Base-by-base conservation (phyloP, 2,329 filamentous ascomycete species). In the Nannizzia gypsea region DNA sequence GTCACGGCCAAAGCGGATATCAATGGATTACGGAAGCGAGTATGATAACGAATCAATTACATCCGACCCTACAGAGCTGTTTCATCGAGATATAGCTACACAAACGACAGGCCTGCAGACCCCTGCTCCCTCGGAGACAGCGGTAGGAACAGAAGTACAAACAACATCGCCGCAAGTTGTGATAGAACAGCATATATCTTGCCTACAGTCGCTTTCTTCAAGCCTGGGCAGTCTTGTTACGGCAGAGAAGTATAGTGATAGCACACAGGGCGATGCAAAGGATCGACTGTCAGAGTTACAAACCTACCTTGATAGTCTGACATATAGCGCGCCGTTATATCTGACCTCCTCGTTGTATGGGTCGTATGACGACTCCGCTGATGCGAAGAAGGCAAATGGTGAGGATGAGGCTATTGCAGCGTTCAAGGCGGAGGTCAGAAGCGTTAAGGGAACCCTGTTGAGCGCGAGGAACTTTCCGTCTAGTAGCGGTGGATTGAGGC, bases 1-100 rank as follows among this genome's bases (percentile, higher is more conserved):
- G 22, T 66, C 59, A 38, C 60, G 36, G 31, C 59, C 64, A 20
- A 67, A 62, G 42, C 63, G 36, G 63, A 66, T 22, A 63, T 26
- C 66, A 42, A 42, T 17, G 66, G 64, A 71, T 1, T 69, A 70
- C 15, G 73, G 74, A 28, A 72, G 75, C 42, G 67, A 72, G n/a
- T 76, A 76, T 17, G 71, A 74, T 44, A 67, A 71, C 8, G 75
- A 76, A n/a, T 80, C 78, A 48, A 66, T 76, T 15, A 75, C 74
- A 59, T 83, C 80, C 11, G 83, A 85, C 64, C 81, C 82, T 2
- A 83, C 82, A 1, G 82, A 84, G 67, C 79, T 85, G 44, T 86
- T 82, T 69, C 81, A 84, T 68, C 78, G 83, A 34, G 83, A 85
- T 65, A 79, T 81, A 61, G 83, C 81, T 57, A 84, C 82, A 0